A percentile compares a stretch with the other conserved stretches of the same genome.
These are phyloP conservation scores for Boletus rubescentipes DNA, from an alignment of 768 basidiomycete species.

Conservation along the genomic window DNA sequence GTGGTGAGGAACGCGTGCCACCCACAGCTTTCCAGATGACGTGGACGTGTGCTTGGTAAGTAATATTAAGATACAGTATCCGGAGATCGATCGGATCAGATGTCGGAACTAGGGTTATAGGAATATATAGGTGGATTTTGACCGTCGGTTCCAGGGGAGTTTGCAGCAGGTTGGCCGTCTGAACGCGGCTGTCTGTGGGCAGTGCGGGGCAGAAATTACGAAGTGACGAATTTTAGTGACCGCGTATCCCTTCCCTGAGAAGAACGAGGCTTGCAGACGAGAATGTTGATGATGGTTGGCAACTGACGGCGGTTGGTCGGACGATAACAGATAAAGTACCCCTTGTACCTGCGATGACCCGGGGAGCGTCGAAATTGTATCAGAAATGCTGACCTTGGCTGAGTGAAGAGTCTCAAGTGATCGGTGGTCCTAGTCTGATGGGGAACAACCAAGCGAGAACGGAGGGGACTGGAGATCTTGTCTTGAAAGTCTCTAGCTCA, in stretches of 20 bases:
- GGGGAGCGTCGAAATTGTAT: not conserved
- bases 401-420: not conserved
- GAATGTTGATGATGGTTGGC: not conserved
- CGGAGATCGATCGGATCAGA: slow-evolving; percentile 23
- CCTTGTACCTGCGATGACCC: not conserved
- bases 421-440: not conserved
- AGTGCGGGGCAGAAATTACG: not conserved
- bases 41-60: slow-evolving; percentile 2
- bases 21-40: slow-evolving; percentile 11
- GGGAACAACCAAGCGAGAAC: not conserved
- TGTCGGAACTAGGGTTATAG: slow-evolving; percentile 3
- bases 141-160: not conserved
- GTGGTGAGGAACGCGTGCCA: not conserved
- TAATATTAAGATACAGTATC: slow-evolving; percentile 6
- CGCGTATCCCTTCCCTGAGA: not conserved
- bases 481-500: too few species aligned
- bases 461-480: not conserved
- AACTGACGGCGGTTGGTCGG: not conserved
- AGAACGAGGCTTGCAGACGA: not conserved
- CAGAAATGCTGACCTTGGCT: not conserved
- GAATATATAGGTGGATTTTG: not conserved
- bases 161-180: not conserved
- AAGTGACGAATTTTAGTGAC: not conserved
- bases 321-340: not conserved
- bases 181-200: not conserved